A percentile compares a stretch with the other conserved stretches of the same genome.
These are phyloP conservation scores for Ilex paraguariensis DNA, from an alignment of 305 asterid species.

Conservation along the genomic window DNA sequence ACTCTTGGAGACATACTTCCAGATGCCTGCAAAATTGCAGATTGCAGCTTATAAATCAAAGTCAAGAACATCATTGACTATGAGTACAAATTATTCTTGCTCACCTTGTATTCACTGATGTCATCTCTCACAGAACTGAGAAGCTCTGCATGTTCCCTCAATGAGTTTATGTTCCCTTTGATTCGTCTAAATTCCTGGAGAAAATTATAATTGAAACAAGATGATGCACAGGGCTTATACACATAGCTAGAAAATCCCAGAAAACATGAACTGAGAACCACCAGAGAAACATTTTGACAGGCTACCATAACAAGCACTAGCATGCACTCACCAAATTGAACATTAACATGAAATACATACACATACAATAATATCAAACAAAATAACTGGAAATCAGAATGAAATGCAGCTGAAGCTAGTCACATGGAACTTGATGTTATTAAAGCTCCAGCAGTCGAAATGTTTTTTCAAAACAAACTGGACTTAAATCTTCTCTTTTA, in stretches of 20 bases:
- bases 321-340: too few relatives aligned
- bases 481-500: too few relatives aligned
- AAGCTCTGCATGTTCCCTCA: slow-evolving; percentile 96
- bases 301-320: too few relatives aligned
- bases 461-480: too few relatives aligned
- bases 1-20: slow-evolving; percentile 6
- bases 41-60: slow-evolving; percentile 15
- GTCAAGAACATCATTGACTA: slow-evolving; percentile 5
- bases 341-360: too few relatives aligned
- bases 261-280: neutral
- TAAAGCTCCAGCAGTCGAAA: too few relatives aligned
- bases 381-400: too few relatives aligned
- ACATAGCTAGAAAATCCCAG: slow-evolving; percentile 6
- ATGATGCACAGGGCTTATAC: slow-evolving; percentile 6
- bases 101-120: slow-evolving; percentile 88
- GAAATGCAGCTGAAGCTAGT: too few relatives aligned
- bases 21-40: slow-evolving; percentile 57
- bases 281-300: too few relatives aligned
- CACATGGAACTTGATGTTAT: too few relatives aligned
- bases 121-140: slow-evolving; percentile 94
- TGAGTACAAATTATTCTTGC: slow-evolving; percentile 14
- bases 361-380: too few relatives aligned
- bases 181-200: slow-evolving; percentile 86
- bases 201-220: slow-evolving; percentile 9
- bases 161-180: slow-evolving; percentile 85